Evolutionary conservation across 2,329 filamentous ascomycete genomes (phyloP).

Genomic region (Aspergillus pseudoglaucus): DNA sequence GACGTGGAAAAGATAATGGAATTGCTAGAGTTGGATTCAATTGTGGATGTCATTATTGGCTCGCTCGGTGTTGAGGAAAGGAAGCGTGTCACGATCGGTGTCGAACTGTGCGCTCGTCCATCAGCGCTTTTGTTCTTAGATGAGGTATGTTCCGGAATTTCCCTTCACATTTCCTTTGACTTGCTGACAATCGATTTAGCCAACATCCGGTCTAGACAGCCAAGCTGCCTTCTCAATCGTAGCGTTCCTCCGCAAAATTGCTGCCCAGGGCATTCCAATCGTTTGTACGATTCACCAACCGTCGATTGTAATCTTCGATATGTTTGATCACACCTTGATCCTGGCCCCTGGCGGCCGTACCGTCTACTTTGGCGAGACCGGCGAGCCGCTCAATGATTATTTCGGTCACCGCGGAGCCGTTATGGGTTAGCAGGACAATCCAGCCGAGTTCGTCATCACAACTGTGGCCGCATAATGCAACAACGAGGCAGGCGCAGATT

Average conservation of each 20-base stretch:
- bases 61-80: constrained; percentile 53
- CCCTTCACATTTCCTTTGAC: no score
- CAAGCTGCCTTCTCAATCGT: constrained; percentile 58
- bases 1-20: constrained; percentile 48
- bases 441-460: neutral
- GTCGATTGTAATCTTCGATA: constrained; percentile 72
- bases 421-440: neutral
- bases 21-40: constrained; percentile 56
- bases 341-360: constrained; percentile 68
- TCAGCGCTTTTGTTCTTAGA: constrained; percentile 51
- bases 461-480: neutral
- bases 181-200: constrained; percentile 14
- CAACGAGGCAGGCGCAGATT: neutral
- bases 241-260: constrained; percentile 53
- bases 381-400: neutral
- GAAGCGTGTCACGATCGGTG: constrained; percentile 57
- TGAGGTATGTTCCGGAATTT: constrained; percentile 24
- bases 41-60: constrained; percentile 59
- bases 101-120: constrained; percentile 50
- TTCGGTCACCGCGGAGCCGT: neutral
- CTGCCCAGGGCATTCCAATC: constrained; percentile 66
- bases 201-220: constrained; percentile 57
- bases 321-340: constrained; percentile 74
- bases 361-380: constrained; percentile 69
- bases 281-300: constrained; percentile 82